phyloP scores from a whole-genome alignment of 1,284 basidiomycete species.

The Fomitopsis schrenkii region DNA sequence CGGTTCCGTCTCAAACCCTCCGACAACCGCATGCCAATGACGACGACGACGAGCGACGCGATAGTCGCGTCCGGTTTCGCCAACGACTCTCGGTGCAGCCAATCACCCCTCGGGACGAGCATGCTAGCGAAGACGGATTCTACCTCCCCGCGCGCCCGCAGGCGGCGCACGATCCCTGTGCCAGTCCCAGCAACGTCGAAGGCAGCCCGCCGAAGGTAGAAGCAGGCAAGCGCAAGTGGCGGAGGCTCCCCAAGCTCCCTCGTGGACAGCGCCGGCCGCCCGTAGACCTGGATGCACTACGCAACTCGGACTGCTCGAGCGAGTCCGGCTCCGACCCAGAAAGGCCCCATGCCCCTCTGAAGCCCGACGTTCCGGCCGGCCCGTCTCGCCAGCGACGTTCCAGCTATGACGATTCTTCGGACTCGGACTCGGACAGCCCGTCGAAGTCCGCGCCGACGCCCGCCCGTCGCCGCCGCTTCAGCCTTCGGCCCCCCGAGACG shows the following conservation, averaged over 20 bases:
- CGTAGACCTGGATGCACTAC: neutral
- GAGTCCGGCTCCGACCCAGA: neutral
- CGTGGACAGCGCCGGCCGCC: neutral
- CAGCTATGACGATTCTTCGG: neutral
- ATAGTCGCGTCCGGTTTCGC: neutral
- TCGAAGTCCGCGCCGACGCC: slow-evolving; percentile 32
- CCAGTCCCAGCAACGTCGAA: neutral
- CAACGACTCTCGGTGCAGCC: neutral
- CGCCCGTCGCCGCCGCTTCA: slow-evolving; percentile 56
- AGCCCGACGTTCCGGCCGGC: neutral
- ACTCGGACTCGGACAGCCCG: neutral
- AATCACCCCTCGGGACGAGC: neutral
- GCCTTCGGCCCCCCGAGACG: slow-evolving; percentile 45
- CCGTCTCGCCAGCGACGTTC: neutral
- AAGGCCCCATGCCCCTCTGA: neutral
- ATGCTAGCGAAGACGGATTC: neutral
- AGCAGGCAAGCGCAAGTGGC: neutral
- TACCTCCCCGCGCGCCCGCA: neutral
- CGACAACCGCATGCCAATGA: neutral
- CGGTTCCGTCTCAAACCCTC: neutral
- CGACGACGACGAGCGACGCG: neutral
- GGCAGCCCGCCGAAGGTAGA: neutral
- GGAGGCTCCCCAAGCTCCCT: neutral
- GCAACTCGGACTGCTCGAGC: neutral
- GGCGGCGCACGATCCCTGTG: neutral